These are phyloP conservation scores for Fusarium sp. DNA, from an alignment of 2,329 filamentous ascomycete genomes.

Conservation along the genomic window DNA sequence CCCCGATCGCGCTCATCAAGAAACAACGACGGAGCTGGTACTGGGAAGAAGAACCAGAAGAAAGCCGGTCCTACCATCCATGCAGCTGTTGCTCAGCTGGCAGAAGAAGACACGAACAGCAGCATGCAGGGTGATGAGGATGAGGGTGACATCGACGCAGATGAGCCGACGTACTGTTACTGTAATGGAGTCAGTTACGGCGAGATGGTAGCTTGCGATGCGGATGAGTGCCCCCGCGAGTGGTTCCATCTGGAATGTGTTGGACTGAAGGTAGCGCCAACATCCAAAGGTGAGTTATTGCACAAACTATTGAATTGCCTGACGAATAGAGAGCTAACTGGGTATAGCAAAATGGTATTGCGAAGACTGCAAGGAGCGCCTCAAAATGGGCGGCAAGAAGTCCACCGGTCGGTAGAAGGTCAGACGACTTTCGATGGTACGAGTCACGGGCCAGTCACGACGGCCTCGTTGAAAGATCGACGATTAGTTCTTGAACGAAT, in stretches of 20 bases:
- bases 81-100: slow-evolving; percentile 54
- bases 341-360: slow-evolving; percentile 85
- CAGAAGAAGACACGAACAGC: slow-evolving; percentile 61
- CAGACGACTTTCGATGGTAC: slow-evolving; percentile 16
- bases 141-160: slow-evolving; percentile 75
- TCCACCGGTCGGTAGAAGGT: slow-evolving; percentile 60
- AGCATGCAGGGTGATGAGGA: slow-evolving; percentile 59
- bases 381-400: slow-evolving; percentile 71
- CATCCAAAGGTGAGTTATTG: slow-evolving; percentile 75
- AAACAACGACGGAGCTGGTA: slow-evolving; percentile 57
- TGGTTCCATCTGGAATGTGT: slow-evolving; percentile 91
- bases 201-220: slow-evolving; percentile 88
- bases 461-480: slow-evolving; percentile 27
- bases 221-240: slow-evolving; percentile 79
- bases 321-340: slow-evolving; percentile 48
- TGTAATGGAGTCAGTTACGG: slow-evolving; percentile 86
- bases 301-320: neutral
- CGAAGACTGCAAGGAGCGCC: slow-evolving; percentile 80
- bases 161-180: slow-evolving; percentile 84
- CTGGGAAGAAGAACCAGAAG: slow-evolving; percentile 74
- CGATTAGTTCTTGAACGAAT: slow-evolving; percentile 33
- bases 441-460: slow-evolving; percentile 36
- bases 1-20: slow-evolving; percentile 70
- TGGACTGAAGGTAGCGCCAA: slow-evolving; percentile 83
- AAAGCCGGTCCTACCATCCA: slow-evolving; percentile 64